These are phyloP conservation scores for Fagus crenata DNA, from an alignment of 306 rosid genomes.

Conservation along the genomic window DNA sequence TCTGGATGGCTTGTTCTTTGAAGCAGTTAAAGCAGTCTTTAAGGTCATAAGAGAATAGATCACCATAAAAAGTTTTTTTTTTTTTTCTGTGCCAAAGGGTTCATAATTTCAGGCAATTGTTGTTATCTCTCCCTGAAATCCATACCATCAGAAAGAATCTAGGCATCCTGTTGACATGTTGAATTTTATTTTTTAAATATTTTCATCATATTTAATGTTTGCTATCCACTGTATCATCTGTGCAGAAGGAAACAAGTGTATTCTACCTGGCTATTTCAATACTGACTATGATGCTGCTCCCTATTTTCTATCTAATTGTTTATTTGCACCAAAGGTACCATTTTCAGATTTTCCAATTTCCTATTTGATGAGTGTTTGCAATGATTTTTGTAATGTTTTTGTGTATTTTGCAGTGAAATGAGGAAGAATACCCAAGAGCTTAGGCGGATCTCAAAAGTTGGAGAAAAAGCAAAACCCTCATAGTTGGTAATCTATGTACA, in stretches of 20 bases:
- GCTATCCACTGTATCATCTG: constrained; percentile 22
- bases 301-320: constrained; percentile 80
- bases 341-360: constrained; percentile 21
- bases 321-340: constrained; percentile 75
- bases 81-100: constrained; percentile 10
- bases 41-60: constrained; percentile 13
- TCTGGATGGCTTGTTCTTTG: constrained; percentile 23
- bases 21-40: constrained; percentile 19
- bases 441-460: constrained; percentile 64
- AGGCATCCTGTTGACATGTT: not conserved
- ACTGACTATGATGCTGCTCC: constrained; percentile 86
- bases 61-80: constrained; percentile 11
- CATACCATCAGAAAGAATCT: constrained; percentile 9
- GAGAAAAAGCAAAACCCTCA: constrained; percentile 61
- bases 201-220: constrained; percentile 8
- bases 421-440: constrained; percentile 68
- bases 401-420: constrained; percentile 62
- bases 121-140: constrained; percentile 19
- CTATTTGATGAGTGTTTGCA: constrained; percentile 7
- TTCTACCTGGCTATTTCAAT: constrained; percentile 71
- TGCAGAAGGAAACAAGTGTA: constrained; percentile 65
- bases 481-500: constrained; percentile 47
- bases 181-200: not conserved
- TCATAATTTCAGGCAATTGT: constrained; percentile 16
- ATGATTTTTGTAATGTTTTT: constrained; percentile 19